phyloP scores from a whole-genome alignment of 176 grass and related monocot species.

The Thinopyrum elongatum region DNA sequence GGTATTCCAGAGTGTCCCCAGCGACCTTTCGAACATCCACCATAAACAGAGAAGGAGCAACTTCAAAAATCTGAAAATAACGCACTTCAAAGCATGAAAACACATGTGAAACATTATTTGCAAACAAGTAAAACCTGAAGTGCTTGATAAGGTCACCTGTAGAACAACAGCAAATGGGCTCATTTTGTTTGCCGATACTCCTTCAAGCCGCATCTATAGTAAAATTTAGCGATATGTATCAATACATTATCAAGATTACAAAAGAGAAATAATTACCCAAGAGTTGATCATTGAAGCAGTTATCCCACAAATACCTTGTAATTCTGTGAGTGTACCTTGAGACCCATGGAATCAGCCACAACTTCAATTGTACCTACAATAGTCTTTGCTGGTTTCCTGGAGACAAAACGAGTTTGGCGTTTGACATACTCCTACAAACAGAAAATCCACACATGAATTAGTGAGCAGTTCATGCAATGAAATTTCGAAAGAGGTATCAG shows the following conservation, averaged over 20 bases:
- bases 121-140: slow-evolving; percentile 1
- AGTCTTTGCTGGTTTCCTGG: slow-evolving; percentile 67
- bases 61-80: slow-evolving; percentile 79
- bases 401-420: slow-evolving; percentile 94
- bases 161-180: slow-evolving; percentile 83
- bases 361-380: slow-evolving; percentile 72
- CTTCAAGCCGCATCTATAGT: slow-evolving; percentile 84
- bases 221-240: too few relatives aligned
- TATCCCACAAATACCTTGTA: slow-evolving; percentile 69
- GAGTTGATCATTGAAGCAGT: slow-evolving; percentile 13
- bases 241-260: slow-evolving; percentile 19
- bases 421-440: slow-evolving; percentile 72
- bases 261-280: slow-evolving; percentile 15
- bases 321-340: slow-evolving; percentile 92
- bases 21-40: slow-evolving; percentile 93
- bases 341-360: slow-evolving; percentile 69
- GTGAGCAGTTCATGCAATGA: neutral
- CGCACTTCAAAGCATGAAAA: slow-evolving; percentile 30
- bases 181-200: slow-evolving; percentile 55
- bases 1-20: slow-evolving; percentile 93
- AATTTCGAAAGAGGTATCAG: neutral
- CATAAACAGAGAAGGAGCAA: slow-evolving; percentile 95
- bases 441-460: slow-evolving; percentile 19
- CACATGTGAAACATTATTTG: neutral
- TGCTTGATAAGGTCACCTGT: slow-evolving; percentile 47